These are phyloP conservation scores for Penicillium verrucosum DNA, from an alignment of 2,329 filamentous ascomycete genomes.

Conservation along the genomic window DNA sequence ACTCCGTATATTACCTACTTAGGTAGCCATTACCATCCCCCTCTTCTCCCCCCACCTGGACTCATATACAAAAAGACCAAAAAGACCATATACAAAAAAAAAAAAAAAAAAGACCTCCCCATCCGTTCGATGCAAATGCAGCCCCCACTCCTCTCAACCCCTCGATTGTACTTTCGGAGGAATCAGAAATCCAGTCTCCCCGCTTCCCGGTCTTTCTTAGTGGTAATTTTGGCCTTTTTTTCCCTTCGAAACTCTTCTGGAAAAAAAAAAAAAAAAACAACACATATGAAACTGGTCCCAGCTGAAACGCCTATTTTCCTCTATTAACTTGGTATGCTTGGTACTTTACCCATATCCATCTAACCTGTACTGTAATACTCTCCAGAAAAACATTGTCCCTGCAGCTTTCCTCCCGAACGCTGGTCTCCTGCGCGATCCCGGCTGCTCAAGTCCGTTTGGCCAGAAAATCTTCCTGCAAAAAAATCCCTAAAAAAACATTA, in stretches of 20 bases:
- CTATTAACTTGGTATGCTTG: slow-evolving; percentile 4
- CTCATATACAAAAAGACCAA: background rate
- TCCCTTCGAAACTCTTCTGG: slow-evolving; percentile 17
- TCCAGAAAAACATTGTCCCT: slow-evolving; percentile 27
- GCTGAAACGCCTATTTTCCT: slow-evolving; percentile 1
- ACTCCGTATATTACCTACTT: background rate
- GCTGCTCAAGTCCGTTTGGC: slow-evolving; percentile 21
- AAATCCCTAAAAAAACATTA: background rate
- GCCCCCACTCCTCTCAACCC: slow-evolving; percentile 8
- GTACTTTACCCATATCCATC: slow-evolving; percentile 11
- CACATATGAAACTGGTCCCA: slow-evolving; percentile 19
- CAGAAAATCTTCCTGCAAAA: slow-evolving; percentile 17
- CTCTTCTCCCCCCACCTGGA: too few relatives aligned
- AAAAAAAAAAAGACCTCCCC: background rate
- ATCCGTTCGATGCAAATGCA: slow-evolving; percentile 4
- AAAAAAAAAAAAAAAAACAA: slow-evolving; percentile 23
- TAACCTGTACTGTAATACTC: slow-evolving; percentile 15
- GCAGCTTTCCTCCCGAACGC: slow-evolving; percentile 31
- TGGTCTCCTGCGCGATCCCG: slow-evolving; percentile 25
- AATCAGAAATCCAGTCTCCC: slow-evolving; percentile 11
- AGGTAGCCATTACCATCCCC: background rate
- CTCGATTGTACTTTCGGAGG: slow-evolving; percentile 12
- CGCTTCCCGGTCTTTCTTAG: slow-evolving; percentile 13
- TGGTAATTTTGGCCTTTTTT: slow-evolving; percentile 17
- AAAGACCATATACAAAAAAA: background rate